A percentile compares a stretch with the other conserved stretches of the same genome.
phyloP scores from a whole-genome alignment of 2,329 filamentous ascomycete genomes.

The Tetracladium maxilliforme region DNA sequence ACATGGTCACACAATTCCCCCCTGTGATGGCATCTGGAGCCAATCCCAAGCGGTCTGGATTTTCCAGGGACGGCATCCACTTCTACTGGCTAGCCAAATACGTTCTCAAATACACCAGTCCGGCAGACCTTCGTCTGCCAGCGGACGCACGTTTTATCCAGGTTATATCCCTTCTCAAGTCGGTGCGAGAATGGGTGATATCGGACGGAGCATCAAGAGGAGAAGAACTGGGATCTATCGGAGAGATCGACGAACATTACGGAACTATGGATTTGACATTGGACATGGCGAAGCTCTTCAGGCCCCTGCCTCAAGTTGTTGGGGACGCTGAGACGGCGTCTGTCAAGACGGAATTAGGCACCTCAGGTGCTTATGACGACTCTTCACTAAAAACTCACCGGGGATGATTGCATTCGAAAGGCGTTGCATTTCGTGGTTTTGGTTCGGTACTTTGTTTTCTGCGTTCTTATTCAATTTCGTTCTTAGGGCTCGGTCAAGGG shows the following conservation, averaged over 20 bases:
- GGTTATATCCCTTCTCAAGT: conserved; percentile 44
- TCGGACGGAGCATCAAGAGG: conserved; percentile 50
- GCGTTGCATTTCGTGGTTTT: too few species aligned
- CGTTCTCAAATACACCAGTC: conserved; percentile 42
- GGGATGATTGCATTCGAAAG: too few species aligned
- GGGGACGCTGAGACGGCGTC: too few species aligned
- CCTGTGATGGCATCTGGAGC: conserved; percentile 27
- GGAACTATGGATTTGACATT: conserved; percentile 48
- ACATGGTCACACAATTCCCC: conserved; percentile 55
- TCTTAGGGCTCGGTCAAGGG: too few species aligned
- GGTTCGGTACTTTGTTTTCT: too few species aligned
- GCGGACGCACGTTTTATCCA: conserved; percentile 45
- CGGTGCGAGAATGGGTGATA: conserved; percentile 43
- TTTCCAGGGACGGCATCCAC: conserved; percentile 56
- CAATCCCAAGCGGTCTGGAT: conserved; percentile 47
- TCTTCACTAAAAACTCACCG: too few species aligned
- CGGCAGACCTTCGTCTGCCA: conserved; percentile 35
- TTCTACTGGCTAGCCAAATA: conserved; percentile 60
- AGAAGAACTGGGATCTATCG: conserved; percentile 53
- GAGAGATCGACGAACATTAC: conserved; percentile 53
- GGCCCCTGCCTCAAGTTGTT: too few species aligned
- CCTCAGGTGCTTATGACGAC: too few species aligned
- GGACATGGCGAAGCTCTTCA: conserved; percentile 59
- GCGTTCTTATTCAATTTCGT: too few species aligned
- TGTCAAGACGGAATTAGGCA: too few species aligned